Base-by-base conservation (phyloP, 208 protist genomes). In the Crithidia expoeki region DNA sequence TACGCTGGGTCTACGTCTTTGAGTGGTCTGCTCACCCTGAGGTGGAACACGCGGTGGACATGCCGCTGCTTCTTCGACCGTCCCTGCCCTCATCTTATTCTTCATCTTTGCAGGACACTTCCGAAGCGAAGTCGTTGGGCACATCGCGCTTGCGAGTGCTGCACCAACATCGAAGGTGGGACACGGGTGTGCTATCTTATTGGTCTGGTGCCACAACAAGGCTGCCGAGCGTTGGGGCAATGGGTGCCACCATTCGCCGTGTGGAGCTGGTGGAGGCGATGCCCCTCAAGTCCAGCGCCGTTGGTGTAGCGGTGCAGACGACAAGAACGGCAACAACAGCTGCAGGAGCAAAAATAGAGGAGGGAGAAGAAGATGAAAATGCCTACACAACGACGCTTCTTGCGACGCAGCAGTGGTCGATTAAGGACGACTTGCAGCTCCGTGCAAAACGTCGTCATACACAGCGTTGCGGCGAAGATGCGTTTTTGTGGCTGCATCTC, bases 191-290 rank as follows among this genome's bases (percentile, higher is more conserved):
- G 33, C 16, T 3, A n/a, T 27, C 2, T 21, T 72, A 57, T 25
- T 83, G 78, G 73, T 80, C 72, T 10, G 69, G 64, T 2, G 68
- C 27, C 23, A 57, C 73, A 4, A 76, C 69, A 63, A 67, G 27
- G 47, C 56, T 83, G 62, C 78, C 78, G 27, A 55, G 57, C 12
- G 50, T 83, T 4, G 78, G 78, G 1, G 1, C 36, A 10, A 52
- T 80, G 33, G 78, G 78, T 25, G 78, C 50, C n/a, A 68, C 62
- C 2, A 16, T 83, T 27, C 52, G 70, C 28, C 67, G 55, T 0
- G 64, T 83, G 27, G 73, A 73, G 73, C 68, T 83, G 33, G 23
- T 74, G 17, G 70, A 73, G 40, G 76, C 60, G 9, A 73, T 60
- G 2, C 52, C 60, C 2, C 14, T 76, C 14, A 14, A 53, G 5